These are phyloP conservation scores for Aureobasidium zeae DNA, from an alignment of 2,329 filamentous ascomycete species.

Conservation along the genomic window DNA sequence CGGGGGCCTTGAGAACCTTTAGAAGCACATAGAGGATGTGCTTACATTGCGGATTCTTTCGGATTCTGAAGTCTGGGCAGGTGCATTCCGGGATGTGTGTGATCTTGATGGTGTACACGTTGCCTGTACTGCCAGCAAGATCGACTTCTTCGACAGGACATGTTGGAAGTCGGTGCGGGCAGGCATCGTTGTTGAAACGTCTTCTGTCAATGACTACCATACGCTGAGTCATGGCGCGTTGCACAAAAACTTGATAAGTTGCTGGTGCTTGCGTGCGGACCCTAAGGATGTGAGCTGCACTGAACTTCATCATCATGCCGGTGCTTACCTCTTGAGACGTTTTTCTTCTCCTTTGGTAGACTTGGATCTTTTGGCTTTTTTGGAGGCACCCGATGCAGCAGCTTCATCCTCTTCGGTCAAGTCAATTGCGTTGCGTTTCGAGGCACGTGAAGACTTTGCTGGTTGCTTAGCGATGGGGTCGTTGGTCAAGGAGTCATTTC, in stretches of 20 bases:
- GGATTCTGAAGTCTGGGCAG: conserved; percentile 23
- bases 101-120: conserved; percentile 51
- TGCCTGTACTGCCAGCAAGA: conserved; percentile 53
- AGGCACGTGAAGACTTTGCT: too few species aligned
- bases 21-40: conserved; percentile 54
- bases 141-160: conserved; percentile 45
- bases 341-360: conserved; percentile 20
- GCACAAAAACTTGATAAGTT: conserved; percentile 20
- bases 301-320: not conserved
- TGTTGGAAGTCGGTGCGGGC: conserved; percentile 30
- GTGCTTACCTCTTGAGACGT: conserved; percentile 18
- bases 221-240: conserved; percentile 26
- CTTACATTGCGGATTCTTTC: conserved; percentile 51
- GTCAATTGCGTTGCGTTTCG: conserved; percentile 6
- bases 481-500: too few species aligned
- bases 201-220: conserved; percentile 26
- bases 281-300: conserved; percentile 13
- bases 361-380: conserved; percentile 17
- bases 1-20: conserved; percentile 48
- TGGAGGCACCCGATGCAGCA: not conserved
- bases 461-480: too few species aligned
- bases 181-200: conserved; percentile 30
- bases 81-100: conserved; percentile 37
- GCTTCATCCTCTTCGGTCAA: conserved; percentile 14
- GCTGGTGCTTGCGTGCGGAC: conserved; percentile 21